These are phyloP conservation scores for Medicago lupulina DNA, from an alignment of 306 rosid species.

Conservation along the genomic window DNA sequence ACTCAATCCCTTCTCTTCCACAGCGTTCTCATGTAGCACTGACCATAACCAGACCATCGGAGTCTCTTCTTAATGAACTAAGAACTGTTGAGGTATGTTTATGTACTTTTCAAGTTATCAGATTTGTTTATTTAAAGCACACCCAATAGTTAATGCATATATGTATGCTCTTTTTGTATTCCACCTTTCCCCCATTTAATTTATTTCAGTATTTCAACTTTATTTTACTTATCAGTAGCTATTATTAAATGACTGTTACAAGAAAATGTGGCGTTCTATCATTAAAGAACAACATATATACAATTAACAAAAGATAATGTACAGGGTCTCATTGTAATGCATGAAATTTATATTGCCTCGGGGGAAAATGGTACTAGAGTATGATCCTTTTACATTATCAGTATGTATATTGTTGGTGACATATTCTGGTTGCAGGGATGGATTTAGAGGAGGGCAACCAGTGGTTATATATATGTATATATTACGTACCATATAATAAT, in stretches of 20 bases:
- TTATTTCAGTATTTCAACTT: slow-evolving; percentile 8
- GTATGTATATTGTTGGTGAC: background rate
- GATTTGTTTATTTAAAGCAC: background rate
- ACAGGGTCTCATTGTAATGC: slow-evolving; percentile 27
- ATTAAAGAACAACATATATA: slow-evolving; percentile 5
- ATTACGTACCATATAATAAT: too few species aligned
- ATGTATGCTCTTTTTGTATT: slow-evolving; percentile 4
- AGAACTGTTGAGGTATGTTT: slow-evolving; percentile 86
- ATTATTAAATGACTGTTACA: slow-evolving; percentile 1
- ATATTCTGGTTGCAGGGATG: background rate
- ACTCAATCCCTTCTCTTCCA: slow-evolving; percentile 42
- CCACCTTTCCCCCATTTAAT: slow-evolving; percentile 8
- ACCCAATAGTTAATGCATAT: background rate
- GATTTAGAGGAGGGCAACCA: too few species aligned
- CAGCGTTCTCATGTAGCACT: slow-evolving; percentile 80
- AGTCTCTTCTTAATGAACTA: slow-evolving; percentile 89
- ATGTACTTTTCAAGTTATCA: slow-evolving; percentile 18
- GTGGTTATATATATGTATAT: too few species aligned
- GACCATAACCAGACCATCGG: slow-evolving; percentile 87
- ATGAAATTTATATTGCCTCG: slow-evolving; percentile 17
- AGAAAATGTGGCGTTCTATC: slow-evolving; percentile 27
- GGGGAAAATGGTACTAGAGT: slow-evolving; percentile 3
- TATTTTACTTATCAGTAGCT: slow-evolving; percentile 22
- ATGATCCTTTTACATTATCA: background rate
- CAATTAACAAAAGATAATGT: slow-evolving; percentile 21